Evolutionary conservation across 225 moss, liverwort and hornwort species (phyloP), one percentile per base, ranked within the genome.

Genomic region (Thuidium tamariscinum): DNA sequence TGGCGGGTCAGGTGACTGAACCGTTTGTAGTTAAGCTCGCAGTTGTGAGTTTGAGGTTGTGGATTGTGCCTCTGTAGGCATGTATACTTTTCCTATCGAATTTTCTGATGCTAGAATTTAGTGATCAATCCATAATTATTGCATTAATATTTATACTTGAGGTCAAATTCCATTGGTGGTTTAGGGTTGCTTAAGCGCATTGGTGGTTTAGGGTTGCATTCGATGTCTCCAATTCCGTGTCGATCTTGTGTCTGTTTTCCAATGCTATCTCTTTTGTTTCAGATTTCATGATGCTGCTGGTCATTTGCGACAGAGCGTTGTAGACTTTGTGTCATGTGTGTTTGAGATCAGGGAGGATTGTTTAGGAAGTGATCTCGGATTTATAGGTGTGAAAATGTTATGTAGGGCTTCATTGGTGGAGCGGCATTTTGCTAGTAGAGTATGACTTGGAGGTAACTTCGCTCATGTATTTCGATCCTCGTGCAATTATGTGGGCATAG

Each of bases 341-440:
- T 72, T 77, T 82, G 82, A 70, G 46, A 49, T 74, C 34, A 71
- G 49, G 39, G 77, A 74, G 71, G 57, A 82, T 64, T 84, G 61
- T 71, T 88, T 81, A 86, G 80, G 46, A 70, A 73, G 83, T 80
- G 81, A 41, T 56, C 63, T 46, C 36, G 56, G 42, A 85, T 84
- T 77, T 87, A 74, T 83, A 89, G 87, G 87, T 82, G 41, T 74
- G 85, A 80, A 49, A 79, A 48, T 91, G n/a, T 74, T 70, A 12
- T 83, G 75, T 56, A 74, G 79, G 69, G 41, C 68, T 88, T 70
- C 70, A 41, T 71, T 84, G 80, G 83, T 51, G 64, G 84, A 86
- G 61, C 69, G 79, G 13, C 83, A 49, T 61, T 85, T 89, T 82
- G 68, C 69, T 79, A 85, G 85, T 41, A 74, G 87, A 60, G 87